Evolutionary conservation across 805 yeast species (phyloP).

Genomic region (Maudiozyma pseudohumilis): DNA sequence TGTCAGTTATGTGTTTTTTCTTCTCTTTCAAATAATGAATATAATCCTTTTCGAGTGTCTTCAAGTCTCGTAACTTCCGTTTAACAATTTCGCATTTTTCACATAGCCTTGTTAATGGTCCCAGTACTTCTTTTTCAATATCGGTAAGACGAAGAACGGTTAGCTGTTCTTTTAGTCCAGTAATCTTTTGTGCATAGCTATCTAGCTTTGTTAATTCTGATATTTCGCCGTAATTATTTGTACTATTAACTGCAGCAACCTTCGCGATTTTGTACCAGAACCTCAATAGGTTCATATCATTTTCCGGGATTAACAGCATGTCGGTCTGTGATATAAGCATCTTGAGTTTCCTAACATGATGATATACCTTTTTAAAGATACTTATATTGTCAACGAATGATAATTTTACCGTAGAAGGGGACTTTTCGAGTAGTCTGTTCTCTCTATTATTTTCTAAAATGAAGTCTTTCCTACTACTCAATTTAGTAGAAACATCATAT

Average conservation of each 20-base stretch:
- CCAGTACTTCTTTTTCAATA: conserved; percentile 21
- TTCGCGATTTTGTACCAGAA: conserved; percentile 26
- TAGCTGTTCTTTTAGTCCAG: conserved; percentile 21
- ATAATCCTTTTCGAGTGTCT: conserved; percentile 29
- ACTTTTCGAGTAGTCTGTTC: neutral
- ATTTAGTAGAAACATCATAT: neutral
- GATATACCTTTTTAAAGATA: conserved; percentile 15
- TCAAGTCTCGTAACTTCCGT: conserved; percentile 24
- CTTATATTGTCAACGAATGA: conserved; percentile 17
- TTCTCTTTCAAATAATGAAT: conserved; percentile 19
- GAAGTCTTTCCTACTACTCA: neutral
- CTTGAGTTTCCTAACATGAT: conserved; percentile 14
- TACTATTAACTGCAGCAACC: conserved; percentile 18
- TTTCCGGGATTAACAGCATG: conserved; percentile 14
- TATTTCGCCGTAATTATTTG: neutral
- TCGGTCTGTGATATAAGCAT: conserved; percentile 13
- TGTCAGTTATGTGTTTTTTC: conserved; percentile 15
- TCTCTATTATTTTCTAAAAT: too few relatives aligned
- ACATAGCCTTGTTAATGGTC: conserved; percentile 21
- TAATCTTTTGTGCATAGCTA: conserved; percentile 21
- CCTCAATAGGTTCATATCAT: conserved; percentile 12
- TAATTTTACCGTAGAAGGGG: neutral
- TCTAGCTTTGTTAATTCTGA: conserved; percentile 21
- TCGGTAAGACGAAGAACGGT: conserved; percentile 22
- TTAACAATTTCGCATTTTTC: conserved; percentile 20